These are phyloP conservation scores for Vigna reflexopilosa DNA, from an alignment of 306 rosid genomes.

Conservation along the genomic window DNA sequence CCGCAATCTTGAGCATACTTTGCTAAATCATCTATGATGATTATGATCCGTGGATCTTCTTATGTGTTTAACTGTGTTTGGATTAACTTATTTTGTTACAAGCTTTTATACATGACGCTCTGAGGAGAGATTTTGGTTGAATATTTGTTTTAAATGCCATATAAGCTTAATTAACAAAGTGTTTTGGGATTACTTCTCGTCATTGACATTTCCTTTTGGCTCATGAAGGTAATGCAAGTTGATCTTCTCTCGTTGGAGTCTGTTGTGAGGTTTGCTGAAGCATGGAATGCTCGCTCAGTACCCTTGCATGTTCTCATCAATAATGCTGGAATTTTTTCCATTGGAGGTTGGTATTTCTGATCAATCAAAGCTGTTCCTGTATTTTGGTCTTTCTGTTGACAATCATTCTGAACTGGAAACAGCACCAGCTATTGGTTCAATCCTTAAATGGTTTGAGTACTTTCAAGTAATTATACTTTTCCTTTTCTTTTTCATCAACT, in stretches of 20 bases:
- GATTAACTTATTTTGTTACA: slow-evolving; percentile 1
- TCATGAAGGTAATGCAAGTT: slow-evolving; percentile 80
- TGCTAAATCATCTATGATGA: slow-evolving; percentile 16
- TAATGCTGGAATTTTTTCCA: slow-evolving; percentile 96
- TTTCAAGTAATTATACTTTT: background rate
- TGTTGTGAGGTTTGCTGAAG: slow-evolving; percentile 79
- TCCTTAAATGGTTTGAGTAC: background rate
- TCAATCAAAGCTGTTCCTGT: slow-evolving; percentile 6
- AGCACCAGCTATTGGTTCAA: background rate
- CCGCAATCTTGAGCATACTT: slow-evolving; percentile 13
- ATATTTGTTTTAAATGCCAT: background rate
- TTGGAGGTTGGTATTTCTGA: slow-evolving; percentile 72
- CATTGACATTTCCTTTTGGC: slow-evolving; percentile 40
- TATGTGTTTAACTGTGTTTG: slow-evolving; percentile 20
- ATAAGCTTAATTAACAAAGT: background rate
- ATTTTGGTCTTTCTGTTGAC: slow-evolving; percentile 15
- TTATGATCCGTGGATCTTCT: slow-evolving; percentile 16
- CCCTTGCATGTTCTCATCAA: slow-evolving; percentile 94
- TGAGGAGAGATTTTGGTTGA: background rate
- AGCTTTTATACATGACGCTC: background rate
- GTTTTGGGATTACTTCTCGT: slow-evolving; percentile 9
- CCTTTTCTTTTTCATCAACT: slow-evolving; percentile 2
- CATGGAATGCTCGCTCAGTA: slow-evolving; percentile 87
- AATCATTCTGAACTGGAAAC: slow-evolving; percentile 26
- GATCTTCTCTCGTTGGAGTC: slow-evolving; percentile 97